Conservation (phyloP, 352 stramenopile genomes). For the Pythium aquatile region DNA sequence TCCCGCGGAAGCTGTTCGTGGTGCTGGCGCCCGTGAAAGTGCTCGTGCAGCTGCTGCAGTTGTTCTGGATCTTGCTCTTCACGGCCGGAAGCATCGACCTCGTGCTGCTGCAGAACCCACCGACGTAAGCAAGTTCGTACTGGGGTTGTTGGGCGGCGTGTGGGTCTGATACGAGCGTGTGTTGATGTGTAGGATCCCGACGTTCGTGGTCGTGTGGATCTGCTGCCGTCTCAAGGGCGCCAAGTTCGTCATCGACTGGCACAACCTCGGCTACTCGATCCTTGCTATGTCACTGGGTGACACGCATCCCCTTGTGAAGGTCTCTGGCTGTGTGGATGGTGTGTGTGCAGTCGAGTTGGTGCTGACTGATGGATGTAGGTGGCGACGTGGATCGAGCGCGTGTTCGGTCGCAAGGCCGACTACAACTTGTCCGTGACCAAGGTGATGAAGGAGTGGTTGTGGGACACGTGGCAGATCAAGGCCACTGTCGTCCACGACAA, state of each 20-base stretch:
- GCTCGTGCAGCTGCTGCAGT: slow-evolving; percentile 72
- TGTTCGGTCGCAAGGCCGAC: slow-evolving; percentile 91
- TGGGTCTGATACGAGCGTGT: slow-evolving; percentile 13
- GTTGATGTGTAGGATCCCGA: slow-evolving; percentile 73
- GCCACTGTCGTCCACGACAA: slow-evolving; percentile 94
- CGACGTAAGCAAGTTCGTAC: slow-evolving; percentile 52
- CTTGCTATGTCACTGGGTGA: slow-evolving; percentile 76
- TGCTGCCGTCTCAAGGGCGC: slow-evolving; percentile 72
- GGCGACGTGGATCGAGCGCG: slow-evolving; percentile 78
- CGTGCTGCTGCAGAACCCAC: slow-evolving; percentile 98
- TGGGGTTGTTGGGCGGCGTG: too few species aligned
- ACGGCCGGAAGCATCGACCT: slow-evolving; percentile 81
- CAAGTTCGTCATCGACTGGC: slow-evolving; percentile 98
- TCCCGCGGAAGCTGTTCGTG: slow-evolving; percentile 69
- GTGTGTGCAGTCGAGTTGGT: background rate
- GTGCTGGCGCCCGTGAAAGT: slow-evolving; percentile 87
- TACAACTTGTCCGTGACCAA: slow-evolving; percentile 96
- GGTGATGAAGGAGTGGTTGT: slow-evolving; percentile 95
- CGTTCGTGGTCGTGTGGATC: slow-evolving; percentile 90
- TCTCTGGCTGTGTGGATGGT: slow-evolving; percentile 6
- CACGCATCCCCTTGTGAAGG: slow-evolving; percentile 71
- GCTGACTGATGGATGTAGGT: slow-evolving; percentile 37
- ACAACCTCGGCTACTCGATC: slow-evolving; percentile 99
- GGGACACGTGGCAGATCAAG: slow-evolving; percentile 87
- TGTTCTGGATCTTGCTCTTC: slow-evolving; percentile 81